Percentiles rank a stretch among this genome's conserved stretches.
phyloP scores from a whole-genome alignment of 129 eudicot genomes.

The Helianthus tuberosus region DNA sequence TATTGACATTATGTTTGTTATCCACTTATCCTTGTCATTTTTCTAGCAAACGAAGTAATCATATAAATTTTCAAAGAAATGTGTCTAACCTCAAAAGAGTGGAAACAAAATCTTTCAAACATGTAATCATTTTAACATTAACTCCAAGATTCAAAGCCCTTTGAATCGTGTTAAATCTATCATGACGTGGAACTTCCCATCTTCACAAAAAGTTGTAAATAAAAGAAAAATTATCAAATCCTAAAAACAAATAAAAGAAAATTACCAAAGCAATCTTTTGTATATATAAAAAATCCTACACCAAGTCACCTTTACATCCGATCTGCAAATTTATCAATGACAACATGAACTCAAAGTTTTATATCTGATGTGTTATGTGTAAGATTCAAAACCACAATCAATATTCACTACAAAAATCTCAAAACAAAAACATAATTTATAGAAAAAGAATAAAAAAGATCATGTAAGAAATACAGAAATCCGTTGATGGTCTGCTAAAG shows the following conservation, averaged over 20 bases:
- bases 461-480: too few relatives aligned
- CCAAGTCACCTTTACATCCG: slow-evolving; percentile 95
- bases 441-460: too few relatives aligned
- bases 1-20: too few relatives aligned
- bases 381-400: too few relatives aligned
- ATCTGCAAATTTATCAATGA: slow-evolving; percentile 98
- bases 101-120: slow-evolving; percentile 36
- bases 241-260: not conserved
- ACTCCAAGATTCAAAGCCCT: slow-evolving; percentile 98
- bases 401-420: too few relatives aligned
- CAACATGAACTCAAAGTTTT: slow-evolving; percentile 90
- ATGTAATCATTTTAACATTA: slow-evolving; percentile 97
- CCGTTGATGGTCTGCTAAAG: too few relatives aligned
- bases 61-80: too few relatives aligned
- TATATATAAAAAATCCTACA: slow-evolving; percentile 36
- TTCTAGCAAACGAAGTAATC: not conserved
- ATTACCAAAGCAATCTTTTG: not conserved
- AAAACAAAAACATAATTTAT: too few relatives aligned
- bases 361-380: too few relatives aligned
- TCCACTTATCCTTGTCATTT: not conserved
- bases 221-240: too few relatives aligned
- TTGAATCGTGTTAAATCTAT: slow-evolving; percentile 94
- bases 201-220: slow-evolving; percentile 20
- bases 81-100: not conserved
- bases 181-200: slow-evolving; percentile 99